These are phyloP conservation scores for Dalbergia cultrata DNA, from an alignment of 306 rosid species.

Conservation along the genomic window DNA sequence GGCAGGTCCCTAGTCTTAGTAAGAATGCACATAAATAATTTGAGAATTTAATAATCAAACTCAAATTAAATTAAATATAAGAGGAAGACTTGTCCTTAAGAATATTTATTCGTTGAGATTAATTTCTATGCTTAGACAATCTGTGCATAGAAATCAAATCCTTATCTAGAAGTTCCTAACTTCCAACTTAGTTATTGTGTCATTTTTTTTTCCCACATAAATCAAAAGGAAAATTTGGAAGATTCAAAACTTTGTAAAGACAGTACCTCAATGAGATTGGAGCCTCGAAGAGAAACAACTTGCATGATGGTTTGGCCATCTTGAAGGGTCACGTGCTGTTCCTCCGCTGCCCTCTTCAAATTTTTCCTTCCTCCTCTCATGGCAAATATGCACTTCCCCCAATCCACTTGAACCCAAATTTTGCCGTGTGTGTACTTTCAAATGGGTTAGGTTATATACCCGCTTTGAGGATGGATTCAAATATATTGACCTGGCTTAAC, in stretches of 20 bases:
- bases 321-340: slow-evolving; percentile 58
- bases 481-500: no score
- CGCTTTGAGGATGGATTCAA: no score
- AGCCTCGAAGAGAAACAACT: slow-evolving; percentile 83
- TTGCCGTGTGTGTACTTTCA: not conserved
- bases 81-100: not conserved
- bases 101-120: not conserved
- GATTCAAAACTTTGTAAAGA: not conserved
- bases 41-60: no score
- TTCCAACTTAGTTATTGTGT: not conserved
- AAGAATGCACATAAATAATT: not conserved
- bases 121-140: no score
- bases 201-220: not conserved
- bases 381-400: not conserved
- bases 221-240: not conserved
- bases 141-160: no score
- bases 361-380: slow-evolving; percentile 97
- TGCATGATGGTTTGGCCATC: slow-evolving; percentile 73
- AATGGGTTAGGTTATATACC: no score
- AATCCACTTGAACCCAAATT: slow-evolving; percentile 23
- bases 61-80: no score
- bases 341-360: slow-evolving; percentile 75
- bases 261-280: slow-evolving; percentile 83
- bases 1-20: no score
- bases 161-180: not conserved